phyloP scores from a whole-genome alignment of 768 basidiomycete genomes.

The Leccinum obscurum region DNA sequence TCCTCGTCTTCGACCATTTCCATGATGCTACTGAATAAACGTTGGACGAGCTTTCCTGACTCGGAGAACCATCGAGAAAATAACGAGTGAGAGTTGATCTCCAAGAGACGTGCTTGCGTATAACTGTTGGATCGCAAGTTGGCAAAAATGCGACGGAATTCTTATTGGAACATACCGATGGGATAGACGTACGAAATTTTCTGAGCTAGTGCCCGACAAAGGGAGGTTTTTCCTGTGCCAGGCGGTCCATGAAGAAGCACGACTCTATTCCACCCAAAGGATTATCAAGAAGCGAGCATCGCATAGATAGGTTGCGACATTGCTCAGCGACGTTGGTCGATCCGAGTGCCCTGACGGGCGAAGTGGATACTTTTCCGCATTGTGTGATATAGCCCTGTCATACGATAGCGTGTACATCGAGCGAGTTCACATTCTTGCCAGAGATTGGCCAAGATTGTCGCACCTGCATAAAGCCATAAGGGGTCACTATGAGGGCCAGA shows the following conservation, averaged over 20 bases:
- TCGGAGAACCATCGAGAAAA: conserved; percentile 99
- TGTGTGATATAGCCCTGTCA: no score
- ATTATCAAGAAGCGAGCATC: no score
- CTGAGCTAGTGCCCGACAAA: conserved; percentile 93
- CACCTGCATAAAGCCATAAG: no score
- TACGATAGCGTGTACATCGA: no score
- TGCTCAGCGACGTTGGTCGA: no score
- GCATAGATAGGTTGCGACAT: no score
- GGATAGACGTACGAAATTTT: conserved; percentile 88
- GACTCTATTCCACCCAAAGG: conserved; percentile 77
- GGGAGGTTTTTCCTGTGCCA: conserved; percentile 95
- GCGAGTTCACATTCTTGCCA: no score
- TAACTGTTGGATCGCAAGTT: conserved; percentile 53
- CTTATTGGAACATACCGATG: conserved; percentile 54
- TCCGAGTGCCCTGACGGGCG: no score
- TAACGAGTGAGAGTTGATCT: conserved; percentile 97
- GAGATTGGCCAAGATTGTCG: no score
- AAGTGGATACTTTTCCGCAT: no score
- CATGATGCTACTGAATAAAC: conserved; percentile 83
- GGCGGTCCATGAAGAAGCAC: conserved; percentile 95
- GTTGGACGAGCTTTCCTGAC: conserved; percentile 96
- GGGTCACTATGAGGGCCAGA: no score
- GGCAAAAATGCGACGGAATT: neutral
- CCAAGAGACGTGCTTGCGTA: conserved; percentile 81
- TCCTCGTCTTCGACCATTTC: conserved; percentile 93